These are phyloP conservation scores for Fusarium napiforme DNA, from an alignment of 2,329 filamentous ascomycete species.

Conservation along the genomic window DNA sequence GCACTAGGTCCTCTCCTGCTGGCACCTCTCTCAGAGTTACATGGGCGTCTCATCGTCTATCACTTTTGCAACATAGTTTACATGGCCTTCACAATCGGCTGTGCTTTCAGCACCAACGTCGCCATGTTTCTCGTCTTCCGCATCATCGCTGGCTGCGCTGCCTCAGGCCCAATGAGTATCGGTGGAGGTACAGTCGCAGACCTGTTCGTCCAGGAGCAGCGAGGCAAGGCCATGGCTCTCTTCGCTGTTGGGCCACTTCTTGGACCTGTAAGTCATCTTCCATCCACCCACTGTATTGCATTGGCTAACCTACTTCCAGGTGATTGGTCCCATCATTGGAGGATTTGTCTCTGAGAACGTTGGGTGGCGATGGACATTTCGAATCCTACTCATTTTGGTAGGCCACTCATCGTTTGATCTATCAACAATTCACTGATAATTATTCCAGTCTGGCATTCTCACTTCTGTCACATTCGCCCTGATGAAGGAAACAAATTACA, in stretches of 20 bases:
- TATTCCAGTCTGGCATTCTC: background rate
- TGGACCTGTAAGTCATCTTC: slow-evolving; percentile 55
- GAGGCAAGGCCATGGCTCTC: slow-evolving; percentile 70
- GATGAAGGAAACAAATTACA: slow-evolving; percentile 45
- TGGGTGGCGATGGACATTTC: slow-evolving; percentile 63
- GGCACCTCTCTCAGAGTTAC: slow-evolving; percentile 32
- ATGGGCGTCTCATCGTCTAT: slow-evolving; percentile 31
- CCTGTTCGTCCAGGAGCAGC: slow-evolving; percentile 32
- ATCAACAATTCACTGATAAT: no score
- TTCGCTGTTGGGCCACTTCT: slow-evolving; percentile 71
- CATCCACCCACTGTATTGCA: fast-evolving
- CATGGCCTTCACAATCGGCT: slow-evolving; percentile 19
- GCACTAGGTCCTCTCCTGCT: slow-evolving; percentile 33
- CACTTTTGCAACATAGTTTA: slow-evolving; percentile 11
- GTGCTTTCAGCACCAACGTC: slow-evolving; percentile 19
- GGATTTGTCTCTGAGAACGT: slow-evolving; percentile 58
- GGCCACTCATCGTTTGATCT: background rate
- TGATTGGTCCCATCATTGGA: slow-evolving; percentile 50
- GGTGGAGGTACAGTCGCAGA: slow-evolving; percentile 36
- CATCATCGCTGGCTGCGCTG: slow-evolving; percentile 29
- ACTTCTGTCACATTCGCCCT: slow-evolving; percentile 19
- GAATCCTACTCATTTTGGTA: slow-evolving; percentile 58
- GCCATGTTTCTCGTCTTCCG: slow-evolving; percentile 35
- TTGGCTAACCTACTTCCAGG: background rate
- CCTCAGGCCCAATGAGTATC: slow-evolving; percentile 30